phyloP scores from a whole-genome alignment of 2,329 filamentous ascomycete genomes.

The Pseudogymnoascus sp. region DNA sequence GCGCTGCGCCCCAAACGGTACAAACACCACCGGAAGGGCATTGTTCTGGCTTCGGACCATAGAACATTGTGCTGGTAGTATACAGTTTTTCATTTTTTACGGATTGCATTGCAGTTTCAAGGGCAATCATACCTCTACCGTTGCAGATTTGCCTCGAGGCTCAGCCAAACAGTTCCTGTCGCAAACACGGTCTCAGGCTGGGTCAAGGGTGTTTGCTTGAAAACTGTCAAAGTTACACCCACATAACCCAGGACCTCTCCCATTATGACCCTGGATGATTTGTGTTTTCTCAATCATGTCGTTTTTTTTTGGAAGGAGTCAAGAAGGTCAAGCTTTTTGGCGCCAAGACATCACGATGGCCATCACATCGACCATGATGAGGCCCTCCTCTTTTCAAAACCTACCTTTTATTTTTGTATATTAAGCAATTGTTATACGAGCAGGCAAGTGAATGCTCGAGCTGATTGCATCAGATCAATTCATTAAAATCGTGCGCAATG shows the following conservation, averaged over 20 bases:
- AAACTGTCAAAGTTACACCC: conserved; percentile 6
- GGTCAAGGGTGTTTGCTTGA: conserved; percentile 3
- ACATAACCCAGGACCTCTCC: neutral
- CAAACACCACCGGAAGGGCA: neutral
- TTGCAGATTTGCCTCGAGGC: neutral
- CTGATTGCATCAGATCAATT: neutral
- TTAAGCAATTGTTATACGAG: neutral
- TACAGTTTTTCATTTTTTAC: neutral
- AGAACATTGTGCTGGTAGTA: neutral
- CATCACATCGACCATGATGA: neutral
- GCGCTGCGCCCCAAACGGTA: conserved; percentile 1
- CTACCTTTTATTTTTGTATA: neutral
- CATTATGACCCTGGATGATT: neutral
- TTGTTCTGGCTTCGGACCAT: neutral
- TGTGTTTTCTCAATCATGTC: neutral
- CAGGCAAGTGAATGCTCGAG: neutral
- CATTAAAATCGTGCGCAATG: neutral
- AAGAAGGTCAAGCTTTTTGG: neutral
- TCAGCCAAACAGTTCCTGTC: neutral
- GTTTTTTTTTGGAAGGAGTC: neutral
- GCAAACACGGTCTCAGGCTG: neutral
- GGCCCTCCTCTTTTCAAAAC: neutral
- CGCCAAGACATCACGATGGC: neutral
- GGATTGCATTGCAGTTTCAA: conserved; percentile 6
- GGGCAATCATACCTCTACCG: neutral